These are phyloP conservation scores for Elsinoe arachidis DNA, from an alignment of 2,329 filamentous ascomycete genomes.

Conservation along the genomic window DNA sequence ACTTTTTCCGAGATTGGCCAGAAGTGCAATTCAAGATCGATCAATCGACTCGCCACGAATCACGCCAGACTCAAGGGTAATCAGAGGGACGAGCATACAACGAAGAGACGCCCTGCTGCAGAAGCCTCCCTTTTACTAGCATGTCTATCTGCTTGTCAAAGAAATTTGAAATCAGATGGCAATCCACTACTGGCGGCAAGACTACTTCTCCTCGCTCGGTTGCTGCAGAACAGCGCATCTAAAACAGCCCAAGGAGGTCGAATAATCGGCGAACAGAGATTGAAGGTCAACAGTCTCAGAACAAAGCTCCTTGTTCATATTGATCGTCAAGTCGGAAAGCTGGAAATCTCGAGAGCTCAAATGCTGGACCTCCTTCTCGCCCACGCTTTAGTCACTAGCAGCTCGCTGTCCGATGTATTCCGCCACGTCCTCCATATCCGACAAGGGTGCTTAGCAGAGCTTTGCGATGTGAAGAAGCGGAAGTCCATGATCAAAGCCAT, in stretches of 20 bases:
- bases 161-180: constrained; percentile 43
- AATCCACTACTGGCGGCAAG: constrained; percentile 53
- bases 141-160: constrained; percentile 45
- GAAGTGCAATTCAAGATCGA: constrained; percentile 62
- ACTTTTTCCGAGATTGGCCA: constrained; percentile 64
- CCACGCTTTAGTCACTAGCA: constrained; percentile 72
- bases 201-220: constrained; percentile 60
- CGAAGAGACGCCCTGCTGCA: constrained; percentile 37
- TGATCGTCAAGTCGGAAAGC: constrained; percentile 43
- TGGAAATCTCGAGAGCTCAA: constrained; percentile 30
- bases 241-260: constrained; percentile 40
- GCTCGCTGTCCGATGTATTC: constrained; percentile 69
- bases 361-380: constrained; percentile 70
- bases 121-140: constrained; percentile 48
- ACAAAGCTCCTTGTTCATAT: constrained; percentile 57
- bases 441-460: constrained; percentile 56
- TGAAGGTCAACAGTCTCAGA: constrained; percentile 54
- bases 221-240: constrained; percentile 65
- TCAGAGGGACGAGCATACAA: constrained; percentile 11
- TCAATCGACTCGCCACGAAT: constrained; percentile 53
- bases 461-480: constrained; percentile 45
- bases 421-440: constrained; percentile 69
- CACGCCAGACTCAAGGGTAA: constrained; percentile 22
- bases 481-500: constrained; percentile 56
- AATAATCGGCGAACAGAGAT: constrained; percentile 55